Conservation (phyloP, 495 filamentous ascomycete genomes). For the Lindgomyces ingoldianus region DNA sequence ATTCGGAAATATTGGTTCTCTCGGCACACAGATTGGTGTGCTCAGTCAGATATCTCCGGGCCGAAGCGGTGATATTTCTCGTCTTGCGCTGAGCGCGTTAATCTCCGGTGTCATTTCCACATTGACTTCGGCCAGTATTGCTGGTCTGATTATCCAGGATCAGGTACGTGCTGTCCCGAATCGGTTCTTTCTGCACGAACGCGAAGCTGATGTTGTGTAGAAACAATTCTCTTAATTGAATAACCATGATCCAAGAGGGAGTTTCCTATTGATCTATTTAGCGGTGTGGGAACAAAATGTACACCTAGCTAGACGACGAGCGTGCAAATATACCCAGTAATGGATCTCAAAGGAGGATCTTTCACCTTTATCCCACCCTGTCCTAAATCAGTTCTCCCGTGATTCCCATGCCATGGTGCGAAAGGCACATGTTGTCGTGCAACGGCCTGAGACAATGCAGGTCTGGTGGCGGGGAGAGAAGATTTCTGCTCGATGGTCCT, state of each 20-base stretch:
- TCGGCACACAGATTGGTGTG: conserved; percentile 85
- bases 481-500: too few relatives aligned
- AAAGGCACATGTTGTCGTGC: not conserved
- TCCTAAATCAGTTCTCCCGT: not conserved
- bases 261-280: not conserved
- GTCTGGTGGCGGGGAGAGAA: not conserved
- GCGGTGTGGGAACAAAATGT: not conserved
- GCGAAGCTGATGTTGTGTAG: not conserved
- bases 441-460: not conserved
- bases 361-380: not conserved
- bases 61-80: conserved; percentile 71
- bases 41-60: conserved; percentile 75
- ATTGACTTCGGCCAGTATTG: conserved; percentile 77
- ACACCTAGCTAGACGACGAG: not conserved
- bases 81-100: conserved; percentile 74
- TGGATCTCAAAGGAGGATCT: not conserved
- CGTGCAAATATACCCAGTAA: conserved; percentile 17
- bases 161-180: conserved; percentile 37
- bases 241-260: not conserved
- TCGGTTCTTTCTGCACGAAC: not conserved
- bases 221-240: not conserved
- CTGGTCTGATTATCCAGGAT: conserved; percentile 70
- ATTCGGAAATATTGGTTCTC: conserved; percentile 72
- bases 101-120: conserved; percentile 77
- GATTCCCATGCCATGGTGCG: not conserved